Base-by-base conservation (phyloP, 139 green algal genomes). In the Tetraselmis striata region DNA sequence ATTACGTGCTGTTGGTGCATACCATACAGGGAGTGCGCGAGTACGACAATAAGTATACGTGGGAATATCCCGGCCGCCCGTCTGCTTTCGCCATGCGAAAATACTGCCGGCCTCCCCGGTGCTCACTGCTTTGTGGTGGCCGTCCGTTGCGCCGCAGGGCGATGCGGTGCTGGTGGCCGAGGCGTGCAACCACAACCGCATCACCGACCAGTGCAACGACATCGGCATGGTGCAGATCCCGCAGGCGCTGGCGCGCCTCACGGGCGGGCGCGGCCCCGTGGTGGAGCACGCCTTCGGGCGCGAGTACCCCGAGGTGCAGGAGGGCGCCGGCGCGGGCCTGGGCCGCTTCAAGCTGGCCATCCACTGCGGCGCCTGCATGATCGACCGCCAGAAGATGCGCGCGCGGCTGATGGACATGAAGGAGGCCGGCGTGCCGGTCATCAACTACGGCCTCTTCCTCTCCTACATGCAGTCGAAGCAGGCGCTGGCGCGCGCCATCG, bases 111-210 rank as follows among this genome's bases (percentile, higher is more conserved):
- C n/a, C n/a, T n/a, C n/a, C n/a, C n/a, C n/a, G n/a, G n/a, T n/a
- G n/a, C n/a, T n/a, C n/a, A n/a, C n/a, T n/a, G n/a, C 30, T 45
- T 28, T 59, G 58, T 45, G 79, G 1, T 67, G 45, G 18, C 32
- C 45, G 11, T 77, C 26, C 25, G 79, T n/a, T 77, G 32, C 77
- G 32, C 76, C 28, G 28, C 18, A 59, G 23, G 82, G 83, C 24
- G 87, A 91, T 84, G 58, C 78, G 0, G 84, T 94, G 59, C 83
- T 94, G 58, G 82, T 94, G 26, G 86, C 89, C 0, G 90, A 94
- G 84, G 90, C 90, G 0, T 94, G 90, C 88, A 94, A 93, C 87
- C 90, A 93, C 86, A 94, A 91, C 87, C 83, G 89, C 80, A 94
- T 94, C 86, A 92, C 87, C n/a, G 85, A 88, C 31, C 67, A 81